Evolutionary conservation across 176 grass and related monocot genomes (phyloP), one percentile per base, ranked within the genome.

Genomic region (Phragmites australis): DNA sequence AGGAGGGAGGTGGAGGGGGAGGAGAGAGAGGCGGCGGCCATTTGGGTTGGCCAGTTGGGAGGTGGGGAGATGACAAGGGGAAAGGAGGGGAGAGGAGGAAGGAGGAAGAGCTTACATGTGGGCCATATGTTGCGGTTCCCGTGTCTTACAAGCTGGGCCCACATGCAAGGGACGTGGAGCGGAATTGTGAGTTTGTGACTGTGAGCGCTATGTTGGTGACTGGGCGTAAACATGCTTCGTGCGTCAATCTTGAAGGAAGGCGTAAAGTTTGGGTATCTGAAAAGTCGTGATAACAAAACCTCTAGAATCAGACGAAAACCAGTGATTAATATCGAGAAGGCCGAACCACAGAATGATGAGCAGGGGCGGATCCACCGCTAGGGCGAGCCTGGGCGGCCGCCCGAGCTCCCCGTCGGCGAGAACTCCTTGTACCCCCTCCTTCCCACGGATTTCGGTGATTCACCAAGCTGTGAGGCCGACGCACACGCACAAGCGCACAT

Each of bases 11-110:
- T 23, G n/a, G 47, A 29, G 39, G 62, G 2, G 52, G 59, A 17
- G 71, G 70, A 75, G 70, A 50, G 53, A 31, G 46, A 22, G 67
- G 43, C 19, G 78, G 54, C 53, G 40, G 87, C 73, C 87, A 82
- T 85, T 54, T 58, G 21, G 54, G 22, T 48, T 37, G 70, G 13
- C 29, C 70, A 52, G 49, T 37, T 73, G 15, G 53, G 54, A 45
- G 26, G 13, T 4, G 1, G n/a, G 30, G 78, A 48, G 58, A n/a
- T 11, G 60, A 75, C 65, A 22, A 73, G 48, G 14, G 34, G 2
- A 1, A 9, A 10, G 47, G n/a, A 25, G 27, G 4, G 43, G 34
- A 37, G 34, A 37, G 2, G 49, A 68, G 5, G 27, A 19, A 17
- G 68, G 23, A 15, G 44, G 65, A 39, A 19, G 74, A 46, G 23